Evolutionary conservation across 805 yeast genomes (phyloP), one percentile per base, ranked within the genome.

Genomic region (Candida chilensis): DNA sequence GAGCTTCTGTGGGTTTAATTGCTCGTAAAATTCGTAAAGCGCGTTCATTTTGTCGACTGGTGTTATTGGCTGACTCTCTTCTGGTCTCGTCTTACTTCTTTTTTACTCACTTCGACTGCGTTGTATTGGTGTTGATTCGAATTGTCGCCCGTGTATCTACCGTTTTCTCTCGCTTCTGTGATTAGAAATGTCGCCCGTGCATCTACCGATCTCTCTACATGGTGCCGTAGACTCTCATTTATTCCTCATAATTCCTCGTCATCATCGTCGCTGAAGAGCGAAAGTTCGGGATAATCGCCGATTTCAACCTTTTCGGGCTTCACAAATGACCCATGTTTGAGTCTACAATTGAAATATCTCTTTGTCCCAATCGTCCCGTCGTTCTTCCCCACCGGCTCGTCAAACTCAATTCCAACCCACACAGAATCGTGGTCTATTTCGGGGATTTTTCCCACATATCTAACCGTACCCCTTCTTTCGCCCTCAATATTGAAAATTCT

Each of bases 361-460:
- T 41, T 48, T 0, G 84, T 87, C 20, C 74, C 71, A 24, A 86
- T 57, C 14, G 73, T 54, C 0, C 97, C 97, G 45, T 85, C 74
- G 45, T 88, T 85, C 50, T 81, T 85, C 4, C 97, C 97, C 5
- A 71, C 68, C 0, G 96, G 90, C 40, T 82, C 86, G 41, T 83
- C 92, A 32, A 87, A 76, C 41, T 78, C 83, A 3, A 90, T 70
- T 0, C 96, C 97, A 18, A 83, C 68, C 96, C 96, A 90, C 1
- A 54, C 40, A 13, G 42, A 40, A 20, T 60, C 68, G 3, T 62
- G 67, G 28, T 74, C 77, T 29, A 87, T 69, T 24, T 67, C 74
- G 0, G 72, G 62, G 2, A 90, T 73, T 24, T 52, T 54, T 2
- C 97, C 97, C 10, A 87, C 57, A 44, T 56, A 90, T 34, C 64